Base-by-base conservation (phyloP, 768 basidiomycete species). In the Plicaturopsis crispa region DNA sequence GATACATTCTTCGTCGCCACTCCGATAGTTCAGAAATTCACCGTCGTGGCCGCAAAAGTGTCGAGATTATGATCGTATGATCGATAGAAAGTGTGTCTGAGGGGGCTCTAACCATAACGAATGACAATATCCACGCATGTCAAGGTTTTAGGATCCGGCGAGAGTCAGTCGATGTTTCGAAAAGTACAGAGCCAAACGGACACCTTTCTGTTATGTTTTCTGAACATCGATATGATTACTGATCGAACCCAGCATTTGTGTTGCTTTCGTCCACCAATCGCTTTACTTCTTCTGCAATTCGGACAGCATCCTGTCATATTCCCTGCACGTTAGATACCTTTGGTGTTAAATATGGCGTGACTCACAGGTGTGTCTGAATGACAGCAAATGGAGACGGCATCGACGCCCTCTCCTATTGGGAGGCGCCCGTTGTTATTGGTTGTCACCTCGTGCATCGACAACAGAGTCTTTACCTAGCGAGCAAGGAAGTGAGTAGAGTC, bases 291-390 rank as follows among this genome's bases (percentile, higher is more conserved):
- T 55, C 47, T 5, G 74, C 73, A 21, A 73, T 69, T 45, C 70
- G 65, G 4, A 75, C 69, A 0, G 75, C 72, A 14, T 67, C 75
- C 73, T 78, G 36, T 1, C 17, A 17, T 18, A 20, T 7, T 20
- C 12, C n/a, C 24, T 18, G 7, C 4, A 16, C 17, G 17, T 45
- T 35, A 35, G 4, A 24, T 24, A n/a, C 16, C 4, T 32, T 12
- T 19, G 16, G 32, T 36, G 33, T 32, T 41, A 40, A 22, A 36
- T 37, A 39, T 22, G 44, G 39, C 28, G 37, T 26, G 39, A 51
- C 75, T 50, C 26, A 79, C 73, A 1, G 79, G 75, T 1, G 75
- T 79, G 40, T 80, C 78, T 0, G 76, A 80, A 50, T 80, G 79
- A 42, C 73, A 74, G 39, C 77, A 81, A 16, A 81, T 79, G 4